Evolutionary conservation across 1,139 yeast species (phyloP).

Genomic region (Candida sanyaensis): DNA sequence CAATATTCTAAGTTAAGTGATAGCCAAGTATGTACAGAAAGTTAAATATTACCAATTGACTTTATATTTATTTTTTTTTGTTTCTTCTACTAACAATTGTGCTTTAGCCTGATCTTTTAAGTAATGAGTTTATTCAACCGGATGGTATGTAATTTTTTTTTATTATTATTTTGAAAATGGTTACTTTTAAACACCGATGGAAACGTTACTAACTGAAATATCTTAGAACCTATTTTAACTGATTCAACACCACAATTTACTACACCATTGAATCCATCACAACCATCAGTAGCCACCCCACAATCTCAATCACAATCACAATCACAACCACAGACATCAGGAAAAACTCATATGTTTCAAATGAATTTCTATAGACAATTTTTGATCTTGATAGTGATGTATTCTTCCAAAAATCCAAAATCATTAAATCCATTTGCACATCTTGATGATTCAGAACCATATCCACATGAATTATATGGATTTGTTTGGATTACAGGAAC

Average conservation of each 20-base stretch:
- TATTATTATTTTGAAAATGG: too few relatives aligned
- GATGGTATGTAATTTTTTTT: conserved; percentile 20
- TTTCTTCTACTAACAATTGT: too few relatives aligned
- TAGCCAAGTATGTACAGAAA: too few relatives aligned
- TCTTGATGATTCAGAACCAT: conserved; percentile 22
- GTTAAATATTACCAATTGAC: too few relatives aligned
- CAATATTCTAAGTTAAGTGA: too few relatives aligned
- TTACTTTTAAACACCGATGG: too few relatives aligned
- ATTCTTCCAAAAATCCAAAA: conserved; percentile 46
- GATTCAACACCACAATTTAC: background rate
- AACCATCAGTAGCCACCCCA: conserved; percentile 7
- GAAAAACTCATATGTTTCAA: conserved; percentile 50
- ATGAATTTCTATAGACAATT: conserved; percentile 56
- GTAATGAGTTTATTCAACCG: conserved; percentile 11
- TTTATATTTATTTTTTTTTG: too few relatives aligned
- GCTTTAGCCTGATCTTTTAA: too few relatives aligned
- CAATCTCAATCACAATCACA: conserved; percentile 19
- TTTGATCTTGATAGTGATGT: conserved; percentile 67
- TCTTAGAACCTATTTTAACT: conserved; percentile 3
- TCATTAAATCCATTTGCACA: conserved; percentile 47
- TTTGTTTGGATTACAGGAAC: conserved; percentile 86
- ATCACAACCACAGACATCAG: conserved; percentile 19
- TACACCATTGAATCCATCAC: background rate
- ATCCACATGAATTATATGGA: conserved; percentile 70
- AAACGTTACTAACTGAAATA: background rate